Evolutionary conservation across 2,329 filamentous ascomycete genomes (phyloP).

Genomic region (Penicillium sp.): DNA sequence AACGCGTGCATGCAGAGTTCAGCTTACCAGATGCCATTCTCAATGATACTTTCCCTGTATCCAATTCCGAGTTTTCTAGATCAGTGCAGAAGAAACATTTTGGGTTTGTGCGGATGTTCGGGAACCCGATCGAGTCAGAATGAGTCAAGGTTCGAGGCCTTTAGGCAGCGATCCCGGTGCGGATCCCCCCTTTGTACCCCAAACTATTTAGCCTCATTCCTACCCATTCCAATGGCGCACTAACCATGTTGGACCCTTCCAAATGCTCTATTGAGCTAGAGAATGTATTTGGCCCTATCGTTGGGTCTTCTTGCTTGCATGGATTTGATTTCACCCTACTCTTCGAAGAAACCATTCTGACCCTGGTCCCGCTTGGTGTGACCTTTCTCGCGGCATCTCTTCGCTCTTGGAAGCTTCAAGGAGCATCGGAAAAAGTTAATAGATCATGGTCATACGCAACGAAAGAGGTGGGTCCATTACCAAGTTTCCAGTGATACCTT

Average conservation of each 20-base stretch:
- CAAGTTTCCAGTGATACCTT: background rate
- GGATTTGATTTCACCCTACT: constrained; percentile 36
- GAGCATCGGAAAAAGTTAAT: constrained; percentile 17
- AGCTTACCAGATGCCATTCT: too few relatives aligned
- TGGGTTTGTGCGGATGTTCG: too few relatives aligned
- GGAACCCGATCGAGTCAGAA: background rate
- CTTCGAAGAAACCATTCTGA: constrained; percentile 34
- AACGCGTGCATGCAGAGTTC: too few relatives aligned
- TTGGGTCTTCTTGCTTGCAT: constrained; percentile 24
- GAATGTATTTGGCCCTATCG: constrained; percentile 30
- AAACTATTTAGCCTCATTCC: too few relatives aligned
- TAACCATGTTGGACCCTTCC: constrained; percentile 7
- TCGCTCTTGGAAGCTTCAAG: constrained; percentile 10
- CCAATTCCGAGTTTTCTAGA: too few relatives aligned
- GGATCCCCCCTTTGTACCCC: too few relatives aligned
- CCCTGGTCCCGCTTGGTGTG: constrained; percentile 9
- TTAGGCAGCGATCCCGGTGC: background rate
- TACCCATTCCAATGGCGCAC: too few relatives aligned
- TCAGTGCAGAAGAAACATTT: too few relatives aligned
- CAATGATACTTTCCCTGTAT: too few relatives aligned
- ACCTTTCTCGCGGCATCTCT: background rate
- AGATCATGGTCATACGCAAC: constrained; percentile 21
- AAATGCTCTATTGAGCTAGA: constrained; percentile 20
- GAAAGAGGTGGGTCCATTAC: constrained; percentile 16
- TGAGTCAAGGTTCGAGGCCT: background rate